Evolutionary conservation across 1,284 basidiomycete species (phyloP).

Genomic region (Tetrapyrgos nigripes): DNA sequence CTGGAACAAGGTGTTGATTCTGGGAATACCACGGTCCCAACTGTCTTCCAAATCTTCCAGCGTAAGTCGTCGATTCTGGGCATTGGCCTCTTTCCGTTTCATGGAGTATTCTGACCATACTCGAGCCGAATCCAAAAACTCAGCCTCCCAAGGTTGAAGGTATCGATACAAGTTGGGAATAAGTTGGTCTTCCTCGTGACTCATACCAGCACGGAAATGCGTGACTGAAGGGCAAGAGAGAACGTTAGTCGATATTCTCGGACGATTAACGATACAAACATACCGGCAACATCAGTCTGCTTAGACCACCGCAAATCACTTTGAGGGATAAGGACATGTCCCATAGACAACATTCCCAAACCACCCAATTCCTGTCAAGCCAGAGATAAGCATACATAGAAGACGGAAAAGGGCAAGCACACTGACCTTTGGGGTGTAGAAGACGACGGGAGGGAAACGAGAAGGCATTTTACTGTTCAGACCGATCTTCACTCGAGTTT

Average conservation of each 20-base stretch:
- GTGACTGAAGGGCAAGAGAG: constrained; percentile 59
- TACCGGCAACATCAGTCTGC: constrained; percentile 94
- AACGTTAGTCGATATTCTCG: constrained; percentile 21
- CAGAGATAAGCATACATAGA: constrained; percentile 12
- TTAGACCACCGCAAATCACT: constrained; percentile 98
- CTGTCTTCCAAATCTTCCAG: constrained; percentile 98
- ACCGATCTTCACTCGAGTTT: constrained; percentile 99
- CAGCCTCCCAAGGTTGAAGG: constrained; percentile 98
- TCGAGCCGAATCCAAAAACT: constrained; percentile 97
- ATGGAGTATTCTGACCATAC: constrained; percentile 99
- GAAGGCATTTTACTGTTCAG: constrained; percentile 99
- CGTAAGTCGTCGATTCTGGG: constrained; percentile 95
- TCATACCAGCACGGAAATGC: constrained; percentile 98
- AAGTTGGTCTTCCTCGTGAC: constrained; percentile 92
- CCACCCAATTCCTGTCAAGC: constrained; percentile 86
- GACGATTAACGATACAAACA: constrained; percentile 18
- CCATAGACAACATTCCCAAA: constrained; percentile 99
- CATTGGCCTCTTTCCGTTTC: constrained; percentile 99
- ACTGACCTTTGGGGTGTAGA: constrained; percentile 87
- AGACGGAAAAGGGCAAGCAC: not conserved
- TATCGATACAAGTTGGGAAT: constrained; percentile 99
- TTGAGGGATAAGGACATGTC: constrained; percentile 97
- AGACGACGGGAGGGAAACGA: constrained; percentile 97
- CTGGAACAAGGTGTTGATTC: constrained; percentile 98
- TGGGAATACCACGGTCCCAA: constrained; percentile 98